phyloP scores from a whole-genome alignment of 306 rosid species.

The Oemleria cerasiformis region DNA sequence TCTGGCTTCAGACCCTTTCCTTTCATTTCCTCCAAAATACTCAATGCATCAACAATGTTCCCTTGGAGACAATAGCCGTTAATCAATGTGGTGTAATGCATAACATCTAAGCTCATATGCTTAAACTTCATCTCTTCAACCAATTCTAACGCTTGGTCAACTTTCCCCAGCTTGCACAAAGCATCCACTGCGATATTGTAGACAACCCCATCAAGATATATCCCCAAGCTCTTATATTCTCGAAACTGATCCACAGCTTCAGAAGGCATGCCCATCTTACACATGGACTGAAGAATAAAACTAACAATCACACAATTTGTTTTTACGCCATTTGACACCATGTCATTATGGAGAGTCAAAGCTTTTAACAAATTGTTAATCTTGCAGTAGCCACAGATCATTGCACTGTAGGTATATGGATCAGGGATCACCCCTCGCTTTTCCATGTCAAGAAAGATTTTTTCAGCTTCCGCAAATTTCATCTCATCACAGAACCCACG shows the following conservation, averaged over 20 bases:
- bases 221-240: conserved; percentile 41
- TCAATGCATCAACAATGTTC: conserved; percentile 34
- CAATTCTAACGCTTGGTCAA: conserved; percentile 63
- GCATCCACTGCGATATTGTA: conserved; percentile 65
- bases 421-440: conserved; percentile 59
- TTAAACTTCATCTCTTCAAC: conserved; percentile 58
- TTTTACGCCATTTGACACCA: conserved; percentile 64
- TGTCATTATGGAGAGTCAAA: conserved; percentile 40
- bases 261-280: conserved; percentile 52
- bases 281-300: conserved; percentile 63
- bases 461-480: conserved; percentile 56
- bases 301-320: conserved; percentile 62
- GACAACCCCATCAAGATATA: conserved; percentile 58
- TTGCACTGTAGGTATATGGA: conserved; percentile 41
- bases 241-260: conserved; percentile 51
- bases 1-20: conserved; percentile 63
- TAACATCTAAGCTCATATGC: conserved; percentile 47
- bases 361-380: conserved; percentile 47
- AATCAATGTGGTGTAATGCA: conserved; percentile 77
- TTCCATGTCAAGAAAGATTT: conserved; percentile 57
- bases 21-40: conserved; percentile 50
- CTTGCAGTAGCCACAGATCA: conserved; percentile 76
- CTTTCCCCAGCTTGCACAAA: conserved; percentile 57
- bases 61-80: conserved; percentile 56
- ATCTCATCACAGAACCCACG: conserved; percentile 74